Base-by-base conservation (phyloP, 441 rosid genomes). In the Viola pubescens region DNA sequence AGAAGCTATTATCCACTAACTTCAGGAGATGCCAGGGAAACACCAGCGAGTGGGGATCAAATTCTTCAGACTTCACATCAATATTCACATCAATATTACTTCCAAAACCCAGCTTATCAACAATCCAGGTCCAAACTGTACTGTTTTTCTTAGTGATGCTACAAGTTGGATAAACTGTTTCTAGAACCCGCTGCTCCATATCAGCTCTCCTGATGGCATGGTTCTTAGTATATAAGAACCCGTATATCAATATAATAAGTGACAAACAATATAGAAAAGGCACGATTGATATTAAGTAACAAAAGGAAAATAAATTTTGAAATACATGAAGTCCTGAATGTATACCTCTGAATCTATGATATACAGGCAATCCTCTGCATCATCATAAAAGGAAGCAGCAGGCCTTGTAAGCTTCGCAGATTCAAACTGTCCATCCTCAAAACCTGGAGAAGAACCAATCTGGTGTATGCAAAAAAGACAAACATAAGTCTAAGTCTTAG, bases 371-470 rank as follows among this genome's bases (percentile, higher is more conserved):
- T 85, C 87, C 65, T 86, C 97, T 42, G 59, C 75, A 48, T 76
- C 80, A 56, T 87, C 62, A 75, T 83, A 94, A 60, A 82, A 76
- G 56, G 95, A 76, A 44, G 94, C 85, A 6, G 85, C 94, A 66
- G 99, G 97, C 52, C 88, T 82, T 59, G 80, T 42, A 68, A 94
- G 79, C 84, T 83, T 94, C 68, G 94, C 86, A 72, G 88, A 76
- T 75, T 85, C 96, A 46, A 94, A 88, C 60, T 82, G 91, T 43
- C 97, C 99, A 79, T 94, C 99, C 82, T 94, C 97, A 73, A 90
- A 90, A 61, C 99, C 99, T 69, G 94, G 96, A 77, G 69, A 76
- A 70, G 95, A 85, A 76, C 97, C 97, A 83, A 94, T 90, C 99
- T 94, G 92, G 72, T 67, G 83, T 65, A 82, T 54, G 77, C 77